Conservation (phyloP, 2,329 filamentous ascomycete species). For the Fusarium euwallaceae region DNA sequence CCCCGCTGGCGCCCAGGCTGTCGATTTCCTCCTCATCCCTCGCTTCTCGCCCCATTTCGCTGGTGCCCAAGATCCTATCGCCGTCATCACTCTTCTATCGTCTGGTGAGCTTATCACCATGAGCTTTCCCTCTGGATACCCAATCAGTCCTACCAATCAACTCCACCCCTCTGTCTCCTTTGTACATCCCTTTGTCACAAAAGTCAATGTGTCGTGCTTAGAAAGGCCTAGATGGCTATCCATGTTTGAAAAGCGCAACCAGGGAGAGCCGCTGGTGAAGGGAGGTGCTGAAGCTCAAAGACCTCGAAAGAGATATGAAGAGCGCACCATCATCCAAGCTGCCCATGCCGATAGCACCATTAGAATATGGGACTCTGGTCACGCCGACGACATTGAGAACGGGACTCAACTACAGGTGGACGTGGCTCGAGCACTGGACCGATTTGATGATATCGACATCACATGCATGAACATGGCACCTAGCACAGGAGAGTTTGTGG, state of each 20-base stretch:
- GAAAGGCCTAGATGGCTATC: slow-evolving; percentile 88
- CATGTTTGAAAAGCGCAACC: slow-evolving; percentile 85
- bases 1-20: slow-evolving; percentile 81
- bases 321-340: slow-evolving; percentile 86
- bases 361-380: slow-evolving; percentile 92
- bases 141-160: slow-evolving; percentile 92
- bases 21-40: slow-evolving; percentile 87
- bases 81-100: slow-evolving; percentile 81
- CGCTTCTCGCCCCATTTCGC: slow-evolving; percentile 86
- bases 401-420: slow-evolving; percentile 85
- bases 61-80: slow-evolving; percentile 91
- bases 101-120: slow-evolving; percentile 92
- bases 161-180: slow-evolving; percentile 89
- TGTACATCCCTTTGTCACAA: slow-evolving; percentile 89
- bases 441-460: slow-evolving; percentile 82
- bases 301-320: slow-evolving; percentile 81
- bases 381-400: slow-evolving; percentile 95
- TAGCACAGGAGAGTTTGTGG: slow-evolving; percentile 86
- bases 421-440: slow-evolving; percentile 82
- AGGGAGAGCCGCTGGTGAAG: slow-evolving; percentile 81
- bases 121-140: slow-evolving; percentile 92
- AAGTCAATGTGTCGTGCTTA: slow-evolving; percentile 78
- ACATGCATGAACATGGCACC: slow-evolving; percentile 84
- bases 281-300: slow-evolving; percentile 82
- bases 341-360: slow-evolving; percentile 92